A percentile compares a stretch with the other conserved stretches of the same genome.
phyloP scores from a whole-genome alignment of 1,284 basidiomycete genomes.

The Neonothopanus nambi region DNA sequence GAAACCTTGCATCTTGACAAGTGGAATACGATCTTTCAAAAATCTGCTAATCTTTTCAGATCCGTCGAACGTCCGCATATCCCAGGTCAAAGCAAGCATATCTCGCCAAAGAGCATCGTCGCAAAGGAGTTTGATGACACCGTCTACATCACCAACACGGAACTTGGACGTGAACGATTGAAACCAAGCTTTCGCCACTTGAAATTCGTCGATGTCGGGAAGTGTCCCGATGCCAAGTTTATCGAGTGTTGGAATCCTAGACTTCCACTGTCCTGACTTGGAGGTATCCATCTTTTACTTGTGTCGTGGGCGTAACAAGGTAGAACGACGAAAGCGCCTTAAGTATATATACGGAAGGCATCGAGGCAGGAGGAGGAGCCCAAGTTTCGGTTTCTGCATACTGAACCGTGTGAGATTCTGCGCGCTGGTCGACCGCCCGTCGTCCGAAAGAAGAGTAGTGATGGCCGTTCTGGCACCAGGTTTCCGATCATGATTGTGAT shows the following conservation, averaged over 20 bases:
- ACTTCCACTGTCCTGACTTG: conserved; percentile 8
- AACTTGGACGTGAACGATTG: conserved; percentile 36
- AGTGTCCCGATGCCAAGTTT: conserved; percentile 37
- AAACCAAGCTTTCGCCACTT: conserved; percentile 48
- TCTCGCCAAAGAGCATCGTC: conserved; percentile 59
- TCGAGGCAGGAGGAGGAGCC: too few relatives aligned
- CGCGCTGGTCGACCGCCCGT: too few relatives aligned
- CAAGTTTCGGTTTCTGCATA: too few relatives aligned
- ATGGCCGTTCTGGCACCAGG: too few relatives aligned
- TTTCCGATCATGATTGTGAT: too few relatives aligned
- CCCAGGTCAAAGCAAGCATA: conserved; percentile 61
- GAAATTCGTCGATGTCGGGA: conserved; percentile 35
- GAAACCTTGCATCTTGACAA: conserved; percentile 37
- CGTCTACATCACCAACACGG: conserved; percentile 35
- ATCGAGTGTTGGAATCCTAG: conserved; percentile 43
- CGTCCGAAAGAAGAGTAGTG: too few relatives aligned
- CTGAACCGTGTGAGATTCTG: too few relatives aligned
- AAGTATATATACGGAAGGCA: too few relatives aligned
- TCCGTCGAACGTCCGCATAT: conserved; percentile 60
- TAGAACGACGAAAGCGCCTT: too few relatives aligned
- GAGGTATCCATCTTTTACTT: conserved; percentile 11
- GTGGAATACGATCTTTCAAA: conserved; percentile 41
- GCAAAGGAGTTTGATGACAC: conserved; percentile 37
- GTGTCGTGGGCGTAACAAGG: too few relatives aligned
- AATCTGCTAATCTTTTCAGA: conserved; percentile 40